Evolutionary conservation across 257 asterid species (phyloP).

Genomic region (Jaltomata sinuosa): DNA sequence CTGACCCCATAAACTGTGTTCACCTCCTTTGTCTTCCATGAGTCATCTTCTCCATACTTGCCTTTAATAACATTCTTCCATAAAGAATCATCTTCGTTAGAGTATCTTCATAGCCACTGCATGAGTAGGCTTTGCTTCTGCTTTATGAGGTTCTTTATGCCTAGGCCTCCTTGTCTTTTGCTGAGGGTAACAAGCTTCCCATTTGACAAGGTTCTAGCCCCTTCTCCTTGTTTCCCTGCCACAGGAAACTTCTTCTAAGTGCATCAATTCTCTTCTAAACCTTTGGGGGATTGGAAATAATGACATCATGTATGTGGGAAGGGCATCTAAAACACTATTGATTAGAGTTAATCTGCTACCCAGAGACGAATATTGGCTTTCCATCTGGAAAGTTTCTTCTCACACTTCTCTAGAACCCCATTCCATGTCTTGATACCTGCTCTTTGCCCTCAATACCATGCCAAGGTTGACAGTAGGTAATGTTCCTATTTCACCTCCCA

Average conservation of each 20-base stretch:
- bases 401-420: neutral
- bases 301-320: neutral
- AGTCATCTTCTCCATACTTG: neutral
- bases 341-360: neutral
- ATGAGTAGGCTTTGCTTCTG: neutral
- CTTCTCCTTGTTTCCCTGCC: neutral
- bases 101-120: neutral
- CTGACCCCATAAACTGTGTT: neutral
- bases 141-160: neutral
- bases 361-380: neutral
- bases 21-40: neutral
- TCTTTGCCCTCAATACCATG: neutral
- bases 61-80: neutral
- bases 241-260: neutral
- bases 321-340: neutral
- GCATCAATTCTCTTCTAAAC: neutral
- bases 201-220: neutral
- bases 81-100: neutral
- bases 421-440: neutral
- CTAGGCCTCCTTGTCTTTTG: neutral
- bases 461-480: neutral
- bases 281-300: neutral
- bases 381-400: neutral
- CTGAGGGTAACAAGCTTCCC: neutral
- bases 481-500: neutral